Conservation (phyloP, 345 rosid species). For the Eucalyptus sideroxylon region DNA sequence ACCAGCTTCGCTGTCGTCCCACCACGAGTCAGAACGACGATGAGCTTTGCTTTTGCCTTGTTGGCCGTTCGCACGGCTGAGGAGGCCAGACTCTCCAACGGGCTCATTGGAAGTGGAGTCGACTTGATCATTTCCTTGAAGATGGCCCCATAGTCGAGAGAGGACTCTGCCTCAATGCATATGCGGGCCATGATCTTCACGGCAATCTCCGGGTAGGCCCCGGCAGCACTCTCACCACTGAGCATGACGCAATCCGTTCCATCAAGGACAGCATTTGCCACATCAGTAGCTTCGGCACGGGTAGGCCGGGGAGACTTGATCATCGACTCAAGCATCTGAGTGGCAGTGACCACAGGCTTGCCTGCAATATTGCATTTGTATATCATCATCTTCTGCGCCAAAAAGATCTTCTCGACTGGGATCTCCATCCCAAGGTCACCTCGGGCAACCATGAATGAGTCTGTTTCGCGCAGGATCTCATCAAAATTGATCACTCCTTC, state of each 20-base stretch:
- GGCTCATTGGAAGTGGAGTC: conserved; percentile 4
- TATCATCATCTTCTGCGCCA: conserved; percentile 10
- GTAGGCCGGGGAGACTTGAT: conserved; percentile 10
- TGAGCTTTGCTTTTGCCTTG: conserved; percentile 6
- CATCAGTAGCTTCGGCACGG: conserved; percentile 7
- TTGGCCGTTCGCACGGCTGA: conserved; percentile 5
- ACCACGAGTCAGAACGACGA: conserved; percentile 4
- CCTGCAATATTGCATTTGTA: conserved; percentile 5
- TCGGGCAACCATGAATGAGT: conserved; percentile 9
- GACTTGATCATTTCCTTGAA: conserved; percentile 6
- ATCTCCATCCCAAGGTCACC: conserved; percentile 12
- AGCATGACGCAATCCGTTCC: conserved; percentile 6
- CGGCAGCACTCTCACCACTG: conserved; percentile 8
- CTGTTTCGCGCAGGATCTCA: conserved; percentile 6
- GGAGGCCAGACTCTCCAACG: conserved; percentile 5
- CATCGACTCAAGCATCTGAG: conserved; percentile 11
- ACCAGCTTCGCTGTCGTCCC: conserved; percentile 5
- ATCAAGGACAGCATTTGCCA: conserved; percentile 6
- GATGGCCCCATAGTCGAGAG: conserved; percentile 1
- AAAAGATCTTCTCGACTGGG: conserved; percentile 7
- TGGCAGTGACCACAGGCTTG: conserved; percentile 8
- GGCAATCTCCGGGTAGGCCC: conserved; percentile 5
- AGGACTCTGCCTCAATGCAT: conserved; percentile 7
- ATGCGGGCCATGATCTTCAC: conserved; percentile 11
- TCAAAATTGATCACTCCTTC: conserved; percentile 8